These are phyloP conservation scores for Strigomonas galati DNA, from an alignment of 208 protist genomes.

Conservation along the genomic window DNA sequence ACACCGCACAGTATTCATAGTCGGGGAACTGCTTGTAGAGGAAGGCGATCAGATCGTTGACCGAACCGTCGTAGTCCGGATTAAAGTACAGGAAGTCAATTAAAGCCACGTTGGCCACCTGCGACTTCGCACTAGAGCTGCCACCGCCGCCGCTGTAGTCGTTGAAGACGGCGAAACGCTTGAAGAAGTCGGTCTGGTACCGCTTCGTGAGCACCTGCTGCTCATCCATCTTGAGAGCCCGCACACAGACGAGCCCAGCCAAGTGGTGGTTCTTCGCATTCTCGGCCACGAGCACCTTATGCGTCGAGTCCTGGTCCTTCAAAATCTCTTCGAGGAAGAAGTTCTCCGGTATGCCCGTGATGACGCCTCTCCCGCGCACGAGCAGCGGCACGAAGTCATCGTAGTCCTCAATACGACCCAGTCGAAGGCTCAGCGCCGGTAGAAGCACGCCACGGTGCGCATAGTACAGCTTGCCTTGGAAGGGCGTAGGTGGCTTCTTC, in stretches of 20 bases:
- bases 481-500: not conserved
- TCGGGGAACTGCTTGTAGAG: slow-evolving; percentile 77
- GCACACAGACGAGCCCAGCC: slow-evolving; percentile 78
- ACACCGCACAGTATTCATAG: slow-evolving; percentile 67
- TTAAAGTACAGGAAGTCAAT: slow-evolving; percentile 89
- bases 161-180: slow-evolving; percentile 38
- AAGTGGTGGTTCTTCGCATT: slow-evolving; percentile 65
- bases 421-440: slow-evolving; percentile 55
- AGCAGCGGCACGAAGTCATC: slow-evolving; percentile 85
- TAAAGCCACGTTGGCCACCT: slow-evolving; percentile 11
- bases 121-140: not conserved
- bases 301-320: slow-evolving; percentile 68
- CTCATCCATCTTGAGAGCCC: slow-evolving; percentile 43
- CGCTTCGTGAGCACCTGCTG: slow-evolving; percentile 58
- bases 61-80: slow-evolving; percentile 54
- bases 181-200: slow-evolving; percentile 73
- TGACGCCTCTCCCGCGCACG: slow-evolving; percentile 54
- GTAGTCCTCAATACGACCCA: slow-evolving; percentile 86
- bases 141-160: not conserved
- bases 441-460: slow-evolving; percentile 33
- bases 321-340: slow-evolving; percentile 89
- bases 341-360: slow-evolving; percentile 63
- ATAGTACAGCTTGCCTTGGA: slow-evolving; percentile 22
- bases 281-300: slow-evolving; percentile 85
- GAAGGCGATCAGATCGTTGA: slow-evolving; percentile 57